phyloP scores from a whole-genome alignment of 805 yeast genomes.

The Ogataea parapolymorpha region DNA sequence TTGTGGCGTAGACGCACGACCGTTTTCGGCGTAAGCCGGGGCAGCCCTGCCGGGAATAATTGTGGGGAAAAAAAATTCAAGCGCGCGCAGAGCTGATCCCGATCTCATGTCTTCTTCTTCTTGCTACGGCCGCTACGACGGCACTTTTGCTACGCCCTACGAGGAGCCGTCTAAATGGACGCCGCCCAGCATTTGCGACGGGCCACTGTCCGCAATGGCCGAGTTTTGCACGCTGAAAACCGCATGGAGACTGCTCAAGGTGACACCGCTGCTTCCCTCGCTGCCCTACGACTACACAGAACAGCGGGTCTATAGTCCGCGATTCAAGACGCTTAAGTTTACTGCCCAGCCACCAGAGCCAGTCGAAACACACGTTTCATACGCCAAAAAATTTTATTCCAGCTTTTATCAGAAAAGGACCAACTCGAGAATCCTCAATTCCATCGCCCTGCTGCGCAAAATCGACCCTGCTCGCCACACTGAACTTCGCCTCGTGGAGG shows the following conservation, averaged over 20 bases:
- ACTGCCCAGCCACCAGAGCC: background rate
- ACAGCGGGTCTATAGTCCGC: background rate
- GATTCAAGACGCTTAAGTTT: constrained; percentile 11
- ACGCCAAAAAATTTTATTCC: constrained; percentile 16
- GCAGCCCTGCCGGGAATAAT: constrained; percentile 3
- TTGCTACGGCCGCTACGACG: constrained; percentile 4
- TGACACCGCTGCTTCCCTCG: constrained; percentile 4
- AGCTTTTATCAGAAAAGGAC: constrained; percentile 14
- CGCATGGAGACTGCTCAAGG: constrained; percentile 5
- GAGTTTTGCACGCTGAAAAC: constrained; percentile 4
- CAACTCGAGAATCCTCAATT: constrained; percentile 16
- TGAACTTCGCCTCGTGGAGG: constrained; percentile 9
- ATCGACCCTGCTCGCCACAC: constrained; percentile 7
- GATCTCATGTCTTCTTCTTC: constrained; percentile 6
- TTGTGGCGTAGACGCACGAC: constrained; percentile 9
- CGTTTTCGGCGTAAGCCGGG: constrained; percentile 6
- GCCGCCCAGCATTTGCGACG: background rate
- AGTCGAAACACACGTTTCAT: constrained; percentile 4
- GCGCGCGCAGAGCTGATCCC: constrained; percentile 3
- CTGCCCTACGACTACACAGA: constrained; percentile 1
- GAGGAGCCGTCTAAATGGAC: background rate
- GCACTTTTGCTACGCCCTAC: constrained; percentile 6
- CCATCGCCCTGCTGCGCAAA: constrained; percentile 13
- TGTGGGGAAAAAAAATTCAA: constrained; percentile 5
- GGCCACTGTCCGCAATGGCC: background rate